These are phyloP conservation scores for Botrytis tulipae DNA, from an alignment of 2,329 filamentous ascomycete species.

Conservation along the genomic window DNA sequence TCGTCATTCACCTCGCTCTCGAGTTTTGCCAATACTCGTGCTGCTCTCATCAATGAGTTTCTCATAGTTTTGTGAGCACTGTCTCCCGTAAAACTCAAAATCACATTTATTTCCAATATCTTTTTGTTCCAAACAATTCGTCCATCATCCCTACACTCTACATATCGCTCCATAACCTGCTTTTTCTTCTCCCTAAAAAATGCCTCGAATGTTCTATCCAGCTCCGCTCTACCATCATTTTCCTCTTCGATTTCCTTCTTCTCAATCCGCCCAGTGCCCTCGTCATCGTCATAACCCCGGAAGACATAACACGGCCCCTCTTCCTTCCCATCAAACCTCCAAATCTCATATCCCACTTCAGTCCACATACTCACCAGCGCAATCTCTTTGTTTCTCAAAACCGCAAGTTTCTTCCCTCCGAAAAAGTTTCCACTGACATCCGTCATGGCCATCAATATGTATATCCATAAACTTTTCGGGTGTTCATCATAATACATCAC, in stretches of 20 bases:
- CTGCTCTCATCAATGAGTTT: not conserved
- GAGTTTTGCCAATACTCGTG: not conserved
- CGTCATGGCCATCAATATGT: not conserved
- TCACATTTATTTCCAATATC: too few species aligned
- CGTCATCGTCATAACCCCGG: fast-evolving
- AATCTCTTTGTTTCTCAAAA: fast-evolving
- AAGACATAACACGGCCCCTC: not conserved
- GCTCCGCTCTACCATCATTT: not conserved
- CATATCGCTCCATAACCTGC: fast-evolving
- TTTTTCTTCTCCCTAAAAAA: not conserved
- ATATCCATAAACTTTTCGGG: not conserved
- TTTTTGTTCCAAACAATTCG: not conserved
- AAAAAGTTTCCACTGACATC: not conserved
- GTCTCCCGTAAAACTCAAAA: too few species aligned
- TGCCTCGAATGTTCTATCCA: fast-evolving
- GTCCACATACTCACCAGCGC: not conserved
- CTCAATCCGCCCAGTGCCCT: not conserved
- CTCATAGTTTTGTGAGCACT: too few species aligned
- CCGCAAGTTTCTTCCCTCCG: not conserved
- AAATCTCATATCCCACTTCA: not conserved
- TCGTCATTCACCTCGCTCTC: fast-evolving
- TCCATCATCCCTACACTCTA: not conserved
- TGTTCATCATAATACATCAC: fast-evolving
- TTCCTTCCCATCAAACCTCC: too few species aligned
- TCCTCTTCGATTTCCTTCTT: not conserved